Conservation (phyloP, 768 basidiomycete species). For the Kwoniella sp. region DNA sequence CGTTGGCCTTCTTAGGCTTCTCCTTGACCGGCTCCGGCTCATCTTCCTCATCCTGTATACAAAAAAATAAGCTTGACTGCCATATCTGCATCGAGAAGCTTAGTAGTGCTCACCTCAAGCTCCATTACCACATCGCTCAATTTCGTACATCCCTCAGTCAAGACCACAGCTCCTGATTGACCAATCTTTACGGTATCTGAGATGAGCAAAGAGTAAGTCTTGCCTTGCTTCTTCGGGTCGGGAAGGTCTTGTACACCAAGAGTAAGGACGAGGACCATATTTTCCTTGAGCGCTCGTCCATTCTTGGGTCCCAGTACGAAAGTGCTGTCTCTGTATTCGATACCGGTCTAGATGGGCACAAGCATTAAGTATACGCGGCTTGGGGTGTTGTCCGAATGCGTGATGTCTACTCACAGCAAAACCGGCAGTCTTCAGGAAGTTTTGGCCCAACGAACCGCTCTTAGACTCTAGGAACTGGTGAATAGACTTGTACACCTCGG, state of each 20-base stretch:
- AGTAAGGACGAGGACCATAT: constrained; percentile 82
- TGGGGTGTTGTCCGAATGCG: no score
- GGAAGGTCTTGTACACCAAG: constrained; percentile 82
- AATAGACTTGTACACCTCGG: constrained; percentile 81
- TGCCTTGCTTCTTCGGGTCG: constrained; percentile 66
- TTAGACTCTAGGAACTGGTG: constrained; percentile 71
- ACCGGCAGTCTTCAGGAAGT: constrained; percentile 85
- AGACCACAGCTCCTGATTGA: constrained; percentile 61
- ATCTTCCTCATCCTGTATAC: constrained; percentile 60
- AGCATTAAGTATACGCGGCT: no score
- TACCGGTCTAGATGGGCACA: constrained; percentile 71
- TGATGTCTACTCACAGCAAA: constrained; percentile 84
- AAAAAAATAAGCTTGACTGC: not conserved
- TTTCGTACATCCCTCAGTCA: constrained; percentile 82
- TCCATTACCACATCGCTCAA: constrained; percentile 73
- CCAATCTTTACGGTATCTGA: constrained; percentile 85
- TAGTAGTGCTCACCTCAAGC: constrained; percentile 35
- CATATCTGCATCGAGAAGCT: not conserved
- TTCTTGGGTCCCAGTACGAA: constrained; percentile 85
- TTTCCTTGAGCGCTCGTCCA: constrained; percentile 66
- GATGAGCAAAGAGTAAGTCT: constrained; percentile 86
- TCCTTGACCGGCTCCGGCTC: constrained; percentile 60
- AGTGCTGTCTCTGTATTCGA: constrained; percentile 88
- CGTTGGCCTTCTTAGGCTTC: constrained; percentile 63
- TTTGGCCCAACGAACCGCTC: constrained; percentile 76